Evolutionary conservation across 75 land plant genomes (phyloP), one percentile per base, ranked within the genome.

Genomic region (Chamaecyparis obtusa): DNA sequence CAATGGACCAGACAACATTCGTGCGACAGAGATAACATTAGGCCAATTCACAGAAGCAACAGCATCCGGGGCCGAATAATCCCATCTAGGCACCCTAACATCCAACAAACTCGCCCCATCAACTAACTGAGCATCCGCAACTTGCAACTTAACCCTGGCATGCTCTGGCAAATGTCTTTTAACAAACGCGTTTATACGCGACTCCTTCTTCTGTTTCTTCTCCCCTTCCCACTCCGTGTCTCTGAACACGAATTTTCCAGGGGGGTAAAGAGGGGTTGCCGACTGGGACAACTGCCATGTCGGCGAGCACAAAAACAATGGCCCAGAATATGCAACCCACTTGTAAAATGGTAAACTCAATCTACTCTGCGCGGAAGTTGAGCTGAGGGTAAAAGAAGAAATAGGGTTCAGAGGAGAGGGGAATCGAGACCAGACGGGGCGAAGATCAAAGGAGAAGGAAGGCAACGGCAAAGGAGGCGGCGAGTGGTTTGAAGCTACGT

Each of bases 1-100:
- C 39, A 95, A 46, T 30, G 99, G 99, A 51, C 99, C 99, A 6
- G 98, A 95, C 13, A 92, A 86, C 90, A 96, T 89, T 27, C 99
- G 92, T 35, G 89, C 85, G 7, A 98, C 32, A 11, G 99, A 98
- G 67, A 98, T 91, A 74, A 94, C 89, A 90, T 98, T 98, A 9
- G 99, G 99, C 93, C 93, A 91, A 90, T 95, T 98, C 77, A 96
- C 46, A 21, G 92, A 92, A 44, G 86, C 90, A 75, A 91, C 87
- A 32, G 74, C 44, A 32, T 39, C 35, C 19, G 74, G 6, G 37
- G 19, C 71, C 56, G 76, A 21, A 80, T 41, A 8, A 17, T 77
- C 79, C 79, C 36, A 80, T 80, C 83, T 27, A 27, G 83, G n/a
- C 13, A 11, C 30, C 11, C 83, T 57, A 19, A 16, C 30, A 80